Conservation (phyloP, 1,139 yeast species). For the Zygoascus meyerae region DNA sequence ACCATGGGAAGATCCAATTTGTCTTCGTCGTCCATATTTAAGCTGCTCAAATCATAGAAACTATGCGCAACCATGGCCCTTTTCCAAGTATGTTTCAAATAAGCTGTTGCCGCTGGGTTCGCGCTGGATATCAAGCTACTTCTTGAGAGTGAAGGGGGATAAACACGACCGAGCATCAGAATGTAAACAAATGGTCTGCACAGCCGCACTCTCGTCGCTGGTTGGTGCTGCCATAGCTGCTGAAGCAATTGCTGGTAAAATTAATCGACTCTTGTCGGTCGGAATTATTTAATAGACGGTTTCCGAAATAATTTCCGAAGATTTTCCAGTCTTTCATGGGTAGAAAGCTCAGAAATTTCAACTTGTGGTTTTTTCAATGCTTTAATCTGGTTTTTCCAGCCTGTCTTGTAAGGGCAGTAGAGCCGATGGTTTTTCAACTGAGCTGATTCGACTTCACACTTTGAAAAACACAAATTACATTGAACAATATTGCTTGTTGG, state of each 20-base stretch:
- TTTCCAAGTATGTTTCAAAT: too few relatives aligned
- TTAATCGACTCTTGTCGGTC: too few relatives aligned
- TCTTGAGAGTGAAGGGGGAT: not conserved
- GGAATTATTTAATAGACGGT: not conserved
- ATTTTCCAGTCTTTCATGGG: not conserved
- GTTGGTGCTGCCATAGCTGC: too few relatives aligned
- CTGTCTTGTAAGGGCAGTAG: not conserved
- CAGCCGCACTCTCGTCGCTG: not conserved
- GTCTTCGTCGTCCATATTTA: slow-evolving; percentile 3
- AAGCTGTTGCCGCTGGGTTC: too few relatives aligned
- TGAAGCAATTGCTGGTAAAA: too few relatives aligned
- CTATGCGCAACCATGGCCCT: slow-evolving; percentile 1
- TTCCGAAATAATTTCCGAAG: not conserved
- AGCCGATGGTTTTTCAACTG: not conserved
- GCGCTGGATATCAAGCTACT: too few relatives aligned
- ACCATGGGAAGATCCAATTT: slow-evolving; percentile 8
- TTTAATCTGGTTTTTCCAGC: not conserved
- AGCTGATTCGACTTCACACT: not conserved
- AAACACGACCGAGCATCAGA: not conserved
- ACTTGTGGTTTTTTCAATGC: not conserved
- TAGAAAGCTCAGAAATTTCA: not conserved
- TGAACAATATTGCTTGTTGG: too few relatives aligned
- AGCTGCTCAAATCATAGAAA: slow-evolving; percentile 8
- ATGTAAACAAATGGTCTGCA: not conserved
- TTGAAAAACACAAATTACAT: too few relatives aligned